A percentile compares a stretch with the other conserved stretches of the same genome.
These are phyloP conservation scores for Sonneratia caseolaris DNA, from an alignment of 345 rosid genomes.

Conservation along the genomic window DNA sequence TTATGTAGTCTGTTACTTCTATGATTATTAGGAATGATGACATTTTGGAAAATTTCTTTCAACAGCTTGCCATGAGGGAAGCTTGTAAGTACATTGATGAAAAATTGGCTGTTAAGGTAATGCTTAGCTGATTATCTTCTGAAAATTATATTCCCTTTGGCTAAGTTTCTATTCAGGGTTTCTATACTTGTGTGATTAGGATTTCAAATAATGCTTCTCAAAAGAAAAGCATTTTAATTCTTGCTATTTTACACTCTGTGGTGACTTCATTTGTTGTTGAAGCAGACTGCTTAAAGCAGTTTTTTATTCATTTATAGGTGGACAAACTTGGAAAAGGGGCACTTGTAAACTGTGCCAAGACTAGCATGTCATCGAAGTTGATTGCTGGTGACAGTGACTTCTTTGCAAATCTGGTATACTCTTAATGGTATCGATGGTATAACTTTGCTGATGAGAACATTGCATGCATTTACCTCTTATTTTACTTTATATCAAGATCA, in stretches of 20 bases:
- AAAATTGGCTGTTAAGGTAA: constrained; percentile 75
- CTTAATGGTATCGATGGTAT: no score
- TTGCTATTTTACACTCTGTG: not conserved
- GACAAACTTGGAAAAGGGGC: constrained; percentile 93
- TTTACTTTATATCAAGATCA: not conserved
- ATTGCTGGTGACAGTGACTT: constrained; percentile 85
- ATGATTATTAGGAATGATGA: not conserved
- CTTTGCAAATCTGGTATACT: constrained; percentile 79
- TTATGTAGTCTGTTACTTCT: not conserved
- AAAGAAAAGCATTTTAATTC: not conserved
- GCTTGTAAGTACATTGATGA: constrained; percentile 90
- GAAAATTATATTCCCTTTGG: not conserved
- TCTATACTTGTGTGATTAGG: not conserved
- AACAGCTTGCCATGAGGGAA: constrained; percentile 98
- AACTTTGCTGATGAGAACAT: not conserved
- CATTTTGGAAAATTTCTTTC: not conserved
- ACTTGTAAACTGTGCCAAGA: constrained; percentile 87
- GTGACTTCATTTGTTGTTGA: not conserved
- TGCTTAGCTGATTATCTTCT: constrained; percentile 2
- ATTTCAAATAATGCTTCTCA: not conserved
- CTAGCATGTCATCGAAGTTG: constrained; percentile 97
- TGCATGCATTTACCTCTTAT: not conserved
- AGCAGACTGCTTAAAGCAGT: not conserved
- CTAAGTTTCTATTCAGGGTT: not conserved
- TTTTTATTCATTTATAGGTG: constrained; percentile 34